Percentiles rank a stretch among this genome's conserved stretches.
phyloP scores from a whole-genome alignment of 805 yeast species.

The Lachancea thermotolerans region DNA sequence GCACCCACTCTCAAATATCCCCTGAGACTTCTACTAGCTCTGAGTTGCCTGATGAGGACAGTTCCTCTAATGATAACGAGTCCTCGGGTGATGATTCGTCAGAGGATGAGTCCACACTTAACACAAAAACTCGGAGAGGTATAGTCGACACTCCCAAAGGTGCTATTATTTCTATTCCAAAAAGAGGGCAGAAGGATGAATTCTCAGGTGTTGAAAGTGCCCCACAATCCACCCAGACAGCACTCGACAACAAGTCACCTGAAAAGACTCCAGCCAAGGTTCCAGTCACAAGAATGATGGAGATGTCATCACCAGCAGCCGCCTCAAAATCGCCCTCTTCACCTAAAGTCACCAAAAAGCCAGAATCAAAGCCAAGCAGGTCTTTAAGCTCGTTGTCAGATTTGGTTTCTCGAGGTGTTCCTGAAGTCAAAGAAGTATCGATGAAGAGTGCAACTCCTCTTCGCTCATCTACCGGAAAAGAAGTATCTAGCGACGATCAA shows the following conservation, averaged over 20 bases:
- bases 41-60: constrained; percentile 31
- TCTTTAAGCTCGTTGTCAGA: constrained; percentile 52
- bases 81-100: constrained; percentile 20
- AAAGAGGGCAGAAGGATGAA: constrained; percentile 12
- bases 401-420: constrained; percentile 57
- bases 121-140: constrained; percentile 34
- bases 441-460: constrained; percentile 8
- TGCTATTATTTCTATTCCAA: constrained; percentile 17
- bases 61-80: constrained; percentile 14
- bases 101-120: constrained; percentile 22
- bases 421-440: constrained; percentile 51
- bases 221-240: constrained; percentile 21
- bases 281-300: constrained; percentile 15
- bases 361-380: constrained; percentile 26
- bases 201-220: constrained; percentile 15
- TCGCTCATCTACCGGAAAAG: constrained; percentile 2
- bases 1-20: not conserved
- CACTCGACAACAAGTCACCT: not conserved
- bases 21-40: constrained; percentile 35
- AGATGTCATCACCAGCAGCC: constrained; percentile 13
- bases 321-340: constrained; percentile 2
- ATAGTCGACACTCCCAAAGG: constrained; percentile 43
- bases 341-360: not conserved
- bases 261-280: constrained; percentile 10
- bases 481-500: constrained; percentile 12